These are phyloP conservation scores for Grifola frondosa DNA, from an alignment of 1,284 basidiomycete species.

Conservation along the genomic window DNA sequence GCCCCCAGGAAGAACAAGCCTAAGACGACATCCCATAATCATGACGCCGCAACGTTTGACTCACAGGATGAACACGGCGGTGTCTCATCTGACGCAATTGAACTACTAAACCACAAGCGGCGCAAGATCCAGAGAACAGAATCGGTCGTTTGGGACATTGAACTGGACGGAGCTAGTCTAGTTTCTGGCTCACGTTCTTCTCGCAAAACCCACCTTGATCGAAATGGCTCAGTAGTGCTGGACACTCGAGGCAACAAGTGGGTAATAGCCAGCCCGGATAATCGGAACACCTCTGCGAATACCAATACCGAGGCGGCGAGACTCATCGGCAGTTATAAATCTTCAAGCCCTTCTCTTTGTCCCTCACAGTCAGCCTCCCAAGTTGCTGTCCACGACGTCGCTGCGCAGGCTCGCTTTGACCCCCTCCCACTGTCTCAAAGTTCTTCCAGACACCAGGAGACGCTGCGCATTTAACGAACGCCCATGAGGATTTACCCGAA, in stretches of 20 bases:
- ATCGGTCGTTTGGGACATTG: constrained; percentile 71
- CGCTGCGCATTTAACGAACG: too few species aligned
- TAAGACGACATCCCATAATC: too few species aligned
- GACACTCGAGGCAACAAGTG: constrained; percentile 21
- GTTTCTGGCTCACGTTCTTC: constrained; percentile 16
- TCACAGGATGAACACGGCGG: too few species aligned
- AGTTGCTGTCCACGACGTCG: constrained; percentile 4
- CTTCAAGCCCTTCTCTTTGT: constrained; percentile 39
- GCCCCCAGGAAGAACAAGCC: too few species aligned
- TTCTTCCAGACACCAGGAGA: constrained; percentile 12
- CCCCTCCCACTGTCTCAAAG: constrained; percentile 2
- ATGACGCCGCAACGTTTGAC: too few species aligned
- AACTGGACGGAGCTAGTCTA: constrained; percentile 36
- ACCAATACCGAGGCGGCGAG: too few species aligned
- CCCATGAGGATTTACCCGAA: too few species aligned
- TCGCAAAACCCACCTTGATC: not conserved
- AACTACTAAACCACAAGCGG: not conserved
- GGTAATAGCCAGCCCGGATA: constrained; percentile 8
- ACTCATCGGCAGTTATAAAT: not conserved
- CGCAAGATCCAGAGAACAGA: constrained; percentile 13
- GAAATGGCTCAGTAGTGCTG: constrained; percentile 26
- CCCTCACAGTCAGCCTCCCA: constrained; percentile 35
- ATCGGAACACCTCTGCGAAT: not conserved
- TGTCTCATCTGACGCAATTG: too few species aligned
- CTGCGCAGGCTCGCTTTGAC: not conserved